Evolutionary conservation across 2,329 filamentous ascomycete genomes (phyloP).

Genomic region (Nannizziopsis barbatae): DNA sequence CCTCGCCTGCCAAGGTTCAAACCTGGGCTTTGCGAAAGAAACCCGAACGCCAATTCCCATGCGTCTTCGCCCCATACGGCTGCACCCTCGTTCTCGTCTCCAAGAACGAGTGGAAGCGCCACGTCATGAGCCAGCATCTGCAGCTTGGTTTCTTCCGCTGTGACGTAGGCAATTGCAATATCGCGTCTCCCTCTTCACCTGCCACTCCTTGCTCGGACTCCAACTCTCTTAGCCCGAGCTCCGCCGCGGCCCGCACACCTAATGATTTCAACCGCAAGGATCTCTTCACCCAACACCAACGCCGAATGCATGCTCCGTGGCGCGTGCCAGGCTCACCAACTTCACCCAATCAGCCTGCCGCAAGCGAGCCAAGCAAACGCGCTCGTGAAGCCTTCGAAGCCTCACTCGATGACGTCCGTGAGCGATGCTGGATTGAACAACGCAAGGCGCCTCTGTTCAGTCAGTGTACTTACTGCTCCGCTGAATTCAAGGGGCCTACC

Average conservation of each 20-base stretch:
- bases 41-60: constrained; percentile 41
- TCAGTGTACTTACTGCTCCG: constrained; percentile 49
- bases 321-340: constrained; percentile 22
- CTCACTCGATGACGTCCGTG: constrained; percentile 46
- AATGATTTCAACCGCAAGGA: constrained; percentile 86
- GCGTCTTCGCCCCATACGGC: constrained; percentile 67
- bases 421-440: constrained; percentile 48
- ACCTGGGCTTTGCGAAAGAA: constrained; percentile 4
- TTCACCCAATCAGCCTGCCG: constrained; percentile 6
- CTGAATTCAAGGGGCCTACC: constrained; percentile 48
- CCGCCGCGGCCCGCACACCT: constrained; percentile 24
- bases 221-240: neutral
- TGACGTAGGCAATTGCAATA: constrained; percentile 49
- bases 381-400: constrained; percentile 38
- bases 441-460: constrained; percentile 53
- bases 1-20: neutral
- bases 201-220: constrained; percentile 15
- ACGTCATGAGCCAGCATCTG: constrained; percentile 70
- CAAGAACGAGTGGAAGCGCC: constrained; percentile 95
- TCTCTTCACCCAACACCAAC: constrained; percentile 76
- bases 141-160: constrained; percentile 66
- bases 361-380: constrained; percentile 24
- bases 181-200: constrained; percentile 17
- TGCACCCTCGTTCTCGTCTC: constrained; percentile 61
- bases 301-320: constrained; percentile 68